phyloP scores from a whole-genome alignment of 2,329 filamentous ascomycete species.

The Chrysoporthe puriensis region DNA sequence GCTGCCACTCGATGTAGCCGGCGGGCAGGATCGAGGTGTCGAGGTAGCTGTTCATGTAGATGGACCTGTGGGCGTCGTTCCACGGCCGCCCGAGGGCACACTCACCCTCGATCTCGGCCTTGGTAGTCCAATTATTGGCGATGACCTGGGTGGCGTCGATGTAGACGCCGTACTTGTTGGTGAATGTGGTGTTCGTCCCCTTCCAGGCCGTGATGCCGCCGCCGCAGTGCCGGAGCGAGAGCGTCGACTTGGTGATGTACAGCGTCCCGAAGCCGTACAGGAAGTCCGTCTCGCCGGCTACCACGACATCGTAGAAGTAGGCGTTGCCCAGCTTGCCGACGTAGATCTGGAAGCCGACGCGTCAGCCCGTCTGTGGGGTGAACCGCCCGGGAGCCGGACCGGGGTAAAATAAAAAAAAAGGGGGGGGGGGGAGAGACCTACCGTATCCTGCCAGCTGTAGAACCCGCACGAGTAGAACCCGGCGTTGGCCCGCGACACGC shows the following conservation, averaged over 20 bases:
- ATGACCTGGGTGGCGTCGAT: conserved; percentile 58
- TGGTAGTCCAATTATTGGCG: conserved; percentile 56
- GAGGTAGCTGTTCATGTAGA: conserved; percentile 59
- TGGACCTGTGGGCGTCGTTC: conserved; percentile 60
- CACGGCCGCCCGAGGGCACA: conserved; percentile 67
- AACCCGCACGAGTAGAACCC: conserved; percentile 70
- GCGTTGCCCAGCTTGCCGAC: conserved; percentile 68
- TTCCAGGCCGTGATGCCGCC: conserved; percentile 74
- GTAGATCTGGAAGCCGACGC: conserved; percentile 50
- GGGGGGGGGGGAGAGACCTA: conserved; percentile 34
- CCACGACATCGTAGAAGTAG: conserved; percentile 63
- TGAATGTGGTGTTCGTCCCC: conserved; percentile 64
- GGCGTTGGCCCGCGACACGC: conserved; percentile 64
- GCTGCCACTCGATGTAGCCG: conserved; percentile 60
- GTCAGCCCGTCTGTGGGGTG: no score
- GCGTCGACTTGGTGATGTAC: conserved; percentile 58
- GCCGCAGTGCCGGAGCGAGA: conserved; percentile 63
- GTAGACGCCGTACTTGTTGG: conserved; percentile 70
- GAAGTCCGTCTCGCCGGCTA: conserved; percentile 71
- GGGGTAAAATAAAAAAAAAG: not conserved
- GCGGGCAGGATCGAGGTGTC: conserved; percentile 53
- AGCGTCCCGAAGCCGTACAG: conserved; percentile 70
- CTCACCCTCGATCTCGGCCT: conserved; percentile 41
- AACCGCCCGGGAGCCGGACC: no score
- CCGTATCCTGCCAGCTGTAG: conserved; percentile 71